Conservation (phyloP, 2,329 filamentous ascomycete genomes). For the Zymoseptoria crescenta region DNA sequence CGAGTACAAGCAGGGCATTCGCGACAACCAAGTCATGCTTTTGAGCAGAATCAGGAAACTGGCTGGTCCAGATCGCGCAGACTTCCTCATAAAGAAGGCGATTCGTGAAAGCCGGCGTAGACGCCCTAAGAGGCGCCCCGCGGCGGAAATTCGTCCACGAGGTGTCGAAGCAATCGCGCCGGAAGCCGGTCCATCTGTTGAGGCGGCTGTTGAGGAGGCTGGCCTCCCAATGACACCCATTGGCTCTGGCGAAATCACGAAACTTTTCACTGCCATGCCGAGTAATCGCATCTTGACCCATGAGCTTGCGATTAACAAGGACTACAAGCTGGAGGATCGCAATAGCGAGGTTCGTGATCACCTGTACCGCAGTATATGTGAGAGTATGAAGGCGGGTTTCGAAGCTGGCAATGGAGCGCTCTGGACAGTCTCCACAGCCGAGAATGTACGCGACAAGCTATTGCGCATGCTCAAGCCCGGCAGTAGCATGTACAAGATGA, state of each 20-base stretch:
- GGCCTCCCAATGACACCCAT: slow-evolving; percentile 10
- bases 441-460: slow-evolving; percentile 63
- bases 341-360: slow-evolving; percentile 52
- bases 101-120: slow-evolving; percentile 63
- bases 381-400: slow-evolving; percentile 55
- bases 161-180: slow-evolving; percentile 34
- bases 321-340: slow-evolving; percentile 61
- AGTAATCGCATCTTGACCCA: slow-evolving; percentile 69
- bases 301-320: slow-evolving; percentile 70
- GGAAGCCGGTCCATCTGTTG: slow-evolving; percentile 11
- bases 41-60: slow-evolving; percentile 73
- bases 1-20: slow-evolving; percentile 72
- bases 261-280: slow-evolving; percentile 55
- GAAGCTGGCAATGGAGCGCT: slow-evolving; percentile 56
- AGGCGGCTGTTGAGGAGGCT: slow-evolving; percentile 15
- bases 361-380: slow-evolving; percentile 51
- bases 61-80: slow-evolving; percentile 62
- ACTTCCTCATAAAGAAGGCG: slow-evolving; percentile 65
- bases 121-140: slow-evolving; percentile 56
- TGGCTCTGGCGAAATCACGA: slow-evolving; percentile 38
- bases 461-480: slow-evolving; percentile 62
- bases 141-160: slow-evolving; percentile 63
- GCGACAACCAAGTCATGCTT: slow-evolving; percentile 71
- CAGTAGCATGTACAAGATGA: slow-evolving; percentile 65
- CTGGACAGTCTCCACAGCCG: slow-evolving; percentile 63